Evolutionary conservation across 768 basidiomycete species (phyloP).

Genomic region (Amanita exitialis): DNA sequence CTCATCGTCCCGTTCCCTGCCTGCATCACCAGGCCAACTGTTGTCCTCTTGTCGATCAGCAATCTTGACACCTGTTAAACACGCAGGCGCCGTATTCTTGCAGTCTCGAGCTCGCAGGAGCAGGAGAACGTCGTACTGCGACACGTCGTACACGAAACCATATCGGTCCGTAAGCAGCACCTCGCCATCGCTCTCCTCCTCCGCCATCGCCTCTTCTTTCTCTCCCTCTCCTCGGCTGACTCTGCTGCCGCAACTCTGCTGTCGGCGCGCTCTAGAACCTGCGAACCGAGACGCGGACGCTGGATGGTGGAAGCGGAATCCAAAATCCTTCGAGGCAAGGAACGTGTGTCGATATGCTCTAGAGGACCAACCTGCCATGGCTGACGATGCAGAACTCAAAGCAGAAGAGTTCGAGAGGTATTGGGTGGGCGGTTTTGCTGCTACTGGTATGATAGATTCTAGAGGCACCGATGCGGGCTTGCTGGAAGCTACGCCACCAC

Average conservation of each 20-base stretch:
- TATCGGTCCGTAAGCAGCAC: constrained; percentile 71
- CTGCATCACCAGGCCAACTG: constrained; percentile 55
- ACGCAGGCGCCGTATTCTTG: constrained; percentile 69
- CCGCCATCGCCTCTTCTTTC: background rate
- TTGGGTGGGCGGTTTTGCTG: constrained; percentile 74
- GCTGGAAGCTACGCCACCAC: background rate
- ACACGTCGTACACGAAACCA: constrained; percentile 85
- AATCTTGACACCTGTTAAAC: constrained; percentile 80
- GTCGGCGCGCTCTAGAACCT: constrained; percentile 39
- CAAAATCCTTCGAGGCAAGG: constrained; percentile 65
- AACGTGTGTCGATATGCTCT: constrained; percentile 50
- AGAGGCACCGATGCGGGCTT: constrained; percentile 50
- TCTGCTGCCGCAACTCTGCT: constrained; percentile 10
- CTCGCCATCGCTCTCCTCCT: background rate
- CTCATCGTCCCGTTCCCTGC: constrained; percentile 27
- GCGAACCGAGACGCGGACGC: constrained; percentile 47
- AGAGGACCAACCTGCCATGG: constrained; percentile 3
- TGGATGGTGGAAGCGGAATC: constrained; percentile 53
- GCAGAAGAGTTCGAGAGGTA: constrained; percentile 37
- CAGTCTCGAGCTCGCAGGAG: constrained; percentile 66
- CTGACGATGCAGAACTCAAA: background rate
- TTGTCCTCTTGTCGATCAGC: constrained; percentile 76
- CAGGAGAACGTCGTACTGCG: constrained; percentile 70
- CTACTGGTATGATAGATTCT: constrained; percentile 76
- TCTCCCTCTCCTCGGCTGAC: background rate